These are phyloP conservation scores for Strobilomyces dryophilus DNA, from an alignment of 768 basidiomycete genomes.

Conservation along the genomic window DNA sequence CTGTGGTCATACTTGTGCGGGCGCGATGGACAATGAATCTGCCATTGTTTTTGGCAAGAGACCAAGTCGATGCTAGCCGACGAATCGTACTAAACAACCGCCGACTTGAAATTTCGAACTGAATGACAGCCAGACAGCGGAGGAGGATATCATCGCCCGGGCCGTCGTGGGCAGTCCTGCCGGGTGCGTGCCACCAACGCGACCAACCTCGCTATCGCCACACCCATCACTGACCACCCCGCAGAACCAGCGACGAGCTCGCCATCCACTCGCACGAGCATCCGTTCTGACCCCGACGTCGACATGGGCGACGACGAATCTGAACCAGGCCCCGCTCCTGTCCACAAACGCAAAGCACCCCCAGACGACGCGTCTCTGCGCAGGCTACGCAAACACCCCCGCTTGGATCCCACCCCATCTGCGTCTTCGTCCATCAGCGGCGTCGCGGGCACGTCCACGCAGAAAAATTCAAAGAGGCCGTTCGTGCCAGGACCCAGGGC, in stretches of 20 bases:
- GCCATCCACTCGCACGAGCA: constrained; percentile 10
- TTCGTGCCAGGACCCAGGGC: too few species aligned
- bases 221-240: background rate
- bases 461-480: too few species aligned
- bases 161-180: constrained; percentile 26
- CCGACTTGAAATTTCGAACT: too few species aligned
- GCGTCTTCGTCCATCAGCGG: background rate
- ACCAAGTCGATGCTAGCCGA: too few species aligned
- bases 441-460: background rate
- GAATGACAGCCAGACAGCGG: background rate
- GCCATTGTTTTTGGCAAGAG: too few species aligned
- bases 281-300: constrained; percentile 13
- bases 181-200: constrained; percentile 21
- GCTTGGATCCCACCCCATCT: constrained; percentile 6
- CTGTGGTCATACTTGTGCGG: too few species aligned
- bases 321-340: constrained; percentile 1
- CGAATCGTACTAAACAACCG: too few species aligned
- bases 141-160: constrained; percentile 19
- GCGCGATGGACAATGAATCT: too few species aligned
- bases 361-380: constrained; percentile 9
- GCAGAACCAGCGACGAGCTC: constrained; percentile 21
- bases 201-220: background rate
- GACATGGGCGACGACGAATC: constrained; percentile 22
- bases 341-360: constrained; percentile 26
- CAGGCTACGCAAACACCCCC: constrained; percentile 17